These are phyloP conservation scores for Debaryomyces sp. DNA, from an alignment of 1,139 yeast genomes.

Conservation along the genomic window DNA sequence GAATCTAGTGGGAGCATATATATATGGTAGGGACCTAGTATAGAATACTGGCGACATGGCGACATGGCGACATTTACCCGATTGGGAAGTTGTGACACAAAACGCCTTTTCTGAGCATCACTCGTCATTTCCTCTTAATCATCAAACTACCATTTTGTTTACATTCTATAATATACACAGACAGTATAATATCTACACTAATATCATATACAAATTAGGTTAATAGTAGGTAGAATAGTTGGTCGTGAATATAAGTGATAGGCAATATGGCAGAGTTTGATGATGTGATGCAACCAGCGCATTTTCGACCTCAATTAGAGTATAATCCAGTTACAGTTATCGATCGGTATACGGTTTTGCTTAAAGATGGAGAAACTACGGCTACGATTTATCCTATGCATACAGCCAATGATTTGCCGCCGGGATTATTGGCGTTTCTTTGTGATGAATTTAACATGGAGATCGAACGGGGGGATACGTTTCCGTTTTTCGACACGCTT, in stretches of 20 bases:
- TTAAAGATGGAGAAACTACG: constrained; percentile 87
- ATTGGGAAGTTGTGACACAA: not conserved
- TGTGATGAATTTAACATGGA: constrained; percentile 95
- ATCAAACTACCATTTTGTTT: constrained; percentile 13
- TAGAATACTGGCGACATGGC: too few relatives aligned
- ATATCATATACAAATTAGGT: not conserved
- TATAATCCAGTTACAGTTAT: constrained; percentile 35
- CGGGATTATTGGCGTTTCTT: constrained; percentile 74
- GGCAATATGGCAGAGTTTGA: constrained; percentile 39
- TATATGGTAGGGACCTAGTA: constrained; percentile 60
- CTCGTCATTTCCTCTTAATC: not conserved
- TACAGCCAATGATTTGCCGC: constrained; percentile 65
- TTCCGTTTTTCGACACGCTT: constrained; percentile 79
- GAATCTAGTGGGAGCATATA: constrained; percentile 65
- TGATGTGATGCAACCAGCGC: constrained; percentile 35
- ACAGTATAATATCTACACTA: constrained; percentile 22
- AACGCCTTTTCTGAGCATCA: not conserved
- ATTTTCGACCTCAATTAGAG: constrained; percentile 36
- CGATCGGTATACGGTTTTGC: constrained; percentile 62
- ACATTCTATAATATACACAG: constrained; percentile 30
- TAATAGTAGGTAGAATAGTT: not conserved
- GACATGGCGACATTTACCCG: not conserved
- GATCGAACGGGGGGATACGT: constrained; percentile 84
- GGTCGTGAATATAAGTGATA: not conserved
- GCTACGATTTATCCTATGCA: constrained; percentile 91